A percentile compares a stretch with the other conserved stretches of the same genome.
These are phyloP conservation scores for Tetrahymena thermophila DNA, from an alignment of 73 alveolate species.

Conservation along the genomic window DNA sequence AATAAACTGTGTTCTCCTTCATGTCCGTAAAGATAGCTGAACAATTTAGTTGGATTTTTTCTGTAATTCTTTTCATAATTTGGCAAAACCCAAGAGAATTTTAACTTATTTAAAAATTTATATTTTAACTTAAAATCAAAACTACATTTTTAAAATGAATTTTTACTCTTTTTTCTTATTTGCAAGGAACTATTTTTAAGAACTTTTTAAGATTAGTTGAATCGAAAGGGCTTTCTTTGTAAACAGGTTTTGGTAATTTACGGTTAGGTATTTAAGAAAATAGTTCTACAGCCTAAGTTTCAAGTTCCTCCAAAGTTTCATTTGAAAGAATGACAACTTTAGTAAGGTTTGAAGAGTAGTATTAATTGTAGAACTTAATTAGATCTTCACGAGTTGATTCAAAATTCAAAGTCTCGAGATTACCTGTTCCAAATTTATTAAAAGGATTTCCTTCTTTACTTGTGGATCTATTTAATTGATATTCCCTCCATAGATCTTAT, in stretches of 20 bases:
- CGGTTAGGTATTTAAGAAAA: constrained; percentile 60
- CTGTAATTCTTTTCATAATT: constrained; percentile 49
- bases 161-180: constrained; percentile 22
- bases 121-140: not conserved
- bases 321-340: constrained; percentile 66
- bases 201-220: constrained; percentile 29
- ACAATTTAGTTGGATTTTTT: constrained; percentile 65
- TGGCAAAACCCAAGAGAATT: not conserved
- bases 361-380: constrained; percentile 61
- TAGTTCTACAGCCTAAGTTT: constrained; percentile 52
- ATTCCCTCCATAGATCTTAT: constrained; percentile 15
- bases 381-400: constrained; percentile 73
- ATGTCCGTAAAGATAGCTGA: constrained; percentile 86
- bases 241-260: constrained; percentile 31
- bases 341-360: constrained; percentile 84
- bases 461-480: not conserved
- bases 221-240: constrained; percentile 45
- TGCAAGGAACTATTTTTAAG: constrained; percentile 32
- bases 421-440: constrained; percentile 76
- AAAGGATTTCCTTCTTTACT: not conserved
- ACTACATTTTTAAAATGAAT: not conserved
- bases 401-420: constrained; percentile 59
- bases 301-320: constrained; percentile 53
- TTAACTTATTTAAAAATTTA: not conserved
- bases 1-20: constrained; percentile 87